These are phyloP conservation scores for Panicum virgatum DNA, from an alignment of 202 grass and related monocot genomes.

Conservation along the genomic window DNA sequence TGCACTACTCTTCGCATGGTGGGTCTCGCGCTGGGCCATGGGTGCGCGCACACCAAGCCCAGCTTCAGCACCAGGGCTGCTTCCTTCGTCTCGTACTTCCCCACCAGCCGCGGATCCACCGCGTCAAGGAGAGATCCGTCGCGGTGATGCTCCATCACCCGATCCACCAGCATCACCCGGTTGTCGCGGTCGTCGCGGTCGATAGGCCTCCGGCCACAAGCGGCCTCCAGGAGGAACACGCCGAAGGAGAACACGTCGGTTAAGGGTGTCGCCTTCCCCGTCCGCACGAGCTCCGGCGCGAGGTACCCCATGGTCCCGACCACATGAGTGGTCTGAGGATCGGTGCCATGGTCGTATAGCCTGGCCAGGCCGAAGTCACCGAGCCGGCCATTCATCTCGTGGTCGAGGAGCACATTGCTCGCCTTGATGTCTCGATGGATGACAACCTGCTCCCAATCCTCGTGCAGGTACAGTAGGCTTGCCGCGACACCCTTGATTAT, in stretches of 20 bases:
- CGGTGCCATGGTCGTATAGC: background rate
- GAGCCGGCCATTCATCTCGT: slow-evolving; percentile 22
- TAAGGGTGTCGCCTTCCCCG: slow-evolving; percentile 8
- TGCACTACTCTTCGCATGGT: slow-evolving; percentile 16
- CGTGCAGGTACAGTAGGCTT: slow-evolving; percentile 33
- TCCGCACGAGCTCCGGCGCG: slow-evolving; percentile 23
- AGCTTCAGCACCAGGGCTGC: background rate
- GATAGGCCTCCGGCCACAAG: slow-evolving; percentile 35
- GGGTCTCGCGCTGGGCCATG: background rate
- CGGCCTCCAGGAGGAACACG: slow-evolving; percentile 36
- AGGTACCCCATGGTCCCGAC: slow-evolving; percentile 54
- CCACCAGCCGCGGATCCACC: slow-evolving; percentile 11
- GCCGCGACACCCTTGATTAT: slow-evolving; percentile 28
- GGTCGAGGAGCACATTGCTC: slow-evolving; percentile 31
- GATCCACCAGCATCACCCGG: slow-evolving; percentile 16
- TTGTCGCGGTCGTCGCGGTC: background rate
- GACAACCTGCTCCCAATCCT: slow-evolving; percentile 40
- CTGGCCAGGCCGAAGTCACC: slow-evolving; percentile 35
- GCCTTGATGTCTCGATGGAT: slow-evolving; percentile 48
- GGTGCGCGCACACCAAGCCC: slow-evolving; percentile 30
- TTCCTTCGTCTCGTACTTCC: background rate
- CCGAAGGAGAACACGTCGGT: slow-evolving; percentile 46
- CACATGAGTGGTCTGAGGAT: slow-evolving; percentile 20
- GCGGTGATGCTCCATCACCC: slow-evolving; percentile 28
- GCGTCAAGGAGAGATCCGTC: background rate